Evolutionary conservation across 495 filamentous ascomycete genomes (phyloP), one percentile per base, ranked within the genome.

Genomic region (Platismatia glauca): DNA sequence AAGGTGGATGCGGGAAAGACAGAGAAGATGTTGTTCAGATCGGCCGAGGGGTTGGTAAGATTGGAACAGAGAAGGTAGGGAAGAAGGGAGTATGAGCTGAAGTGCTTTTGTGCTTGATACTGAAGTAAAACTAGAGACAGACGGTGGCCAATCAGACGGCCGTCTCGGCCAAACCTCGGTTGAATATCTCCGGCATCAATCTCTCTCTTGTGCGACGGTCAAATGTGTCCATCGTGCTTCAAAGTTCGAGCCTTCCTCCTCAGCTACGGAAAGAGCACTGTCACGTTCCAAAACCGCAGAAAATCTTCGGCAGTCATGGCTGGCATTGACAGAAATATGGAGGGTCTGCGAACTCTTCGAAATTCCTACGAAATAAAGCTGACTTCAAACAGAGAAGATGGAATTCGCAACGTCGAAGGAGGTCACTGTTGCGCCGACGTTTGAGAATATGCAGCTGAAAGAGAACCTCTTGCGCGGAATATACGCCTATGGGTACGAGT

Each of bases 401-500:
- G 94, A 97, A 79, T 98, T 98, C 79, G 84, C 84, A 64, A 98
- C 94, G 74, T 96, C 91, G 64, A 96, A 95, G 76, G 95, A 98
- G 83, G 93, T 98, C 57, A 90, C 84, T 15, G 91, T 96, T 68
- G 87, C 86, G 68, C 84, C 82, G 44, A 87, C 83, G 63, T 81
- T 81, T 69, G 87, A 89, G 79, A 81, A 82, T 60, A 90, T 90
- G 89, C 85, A 90, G 71, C 74, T 98, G 73, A 98, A 98, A 75
- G 90, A 97, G 73, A 95, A 90, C 72, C 86, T 98, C 33, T 86
- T 97, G 64, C 91, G 94, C 61, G 94, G 94, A 69, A 92, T 99
- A 73, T 99, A 99, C 73, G 94, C 94, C 22, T 99, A 99, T 68
- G 94, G 94, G 57, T 98, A 96, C 74, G 94, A 98, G 72, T 95